A percentile compares a stretch with the other conserved stretches of the same genome.
Conservation (phyloP, 306 rosid species). For the Cyclanthera cordifolia region DNA sequence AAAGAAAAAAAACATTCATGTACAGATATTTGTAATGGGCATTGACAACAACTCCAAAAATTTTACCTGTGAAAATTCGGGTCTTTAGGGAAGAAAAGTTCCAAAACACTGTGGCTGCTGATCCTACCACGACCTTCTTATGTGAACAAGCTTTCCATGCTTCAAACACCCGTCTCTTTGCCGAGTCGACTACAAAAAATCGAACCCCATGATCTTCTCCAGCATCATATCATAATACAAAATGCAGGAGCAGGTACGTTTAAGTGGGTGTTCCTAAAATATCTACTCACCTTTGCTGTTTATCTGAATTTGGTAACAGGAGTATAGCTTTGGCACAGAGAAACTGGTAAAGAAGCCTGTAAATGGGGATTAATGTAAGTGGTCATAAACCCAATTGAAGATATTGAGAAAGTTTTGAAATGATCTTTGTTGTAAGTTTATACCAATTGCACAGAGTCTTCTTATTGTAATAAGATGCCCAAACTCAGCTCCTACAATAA, state of each 20-base stretch:
- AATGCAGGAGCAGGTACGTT: not conserved
- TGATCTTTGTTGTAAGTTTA: slow-evolving; percentile 13
- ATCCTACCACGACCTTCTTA: slow-evolving; percentile 53
- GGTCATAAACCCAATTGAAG: not conserved
- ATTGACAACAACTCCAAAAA: not conserved
- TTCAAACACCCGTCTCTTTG: slow-evolving; percentile 42
- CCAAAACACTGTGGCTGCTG: slow-evolving; percentile 53
- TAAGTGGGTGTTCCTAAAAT: not conserved
- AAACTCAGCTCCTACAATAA: slow-evolving; percentile 69
- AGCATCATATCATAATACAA: slow-evolving; percentile 1
- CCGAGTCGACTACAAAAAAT: slow-evolving; percentile 32
- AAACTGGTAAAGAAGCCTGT: slow-evolving; percentile 64
- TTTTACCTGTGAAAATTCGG: slow-evolving; percentile 57
- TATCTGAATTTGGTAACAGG: slow-evolving; percentile 48
- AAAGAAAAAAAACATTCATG: too few species aligned
- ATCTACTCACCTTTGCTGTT: slow-evolving; percentile 39
- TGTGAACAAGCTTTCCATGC: slow-evolving; percentile 70
- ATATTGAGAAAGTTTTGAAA: not conserved
- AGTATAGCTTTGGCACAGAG: slow-evolving; percentile 67
- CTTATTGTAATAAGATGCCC: slow-evolving; percentile 71
- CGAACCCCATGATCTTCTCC: slow-evolving; percentile 2
- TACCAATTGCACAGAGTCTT: slow-evolving; percentile 73
- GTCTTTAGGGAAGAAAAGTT: slow-evolving; percentile 62
- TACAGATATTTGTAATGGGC: too few species aligned
- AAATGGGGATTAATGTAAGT: not conserved